Evolutionary conservation across 2,329 filamentous ascomycete genomes (phyloP).

Genomic region (Ascochyta lentis): DNA sequence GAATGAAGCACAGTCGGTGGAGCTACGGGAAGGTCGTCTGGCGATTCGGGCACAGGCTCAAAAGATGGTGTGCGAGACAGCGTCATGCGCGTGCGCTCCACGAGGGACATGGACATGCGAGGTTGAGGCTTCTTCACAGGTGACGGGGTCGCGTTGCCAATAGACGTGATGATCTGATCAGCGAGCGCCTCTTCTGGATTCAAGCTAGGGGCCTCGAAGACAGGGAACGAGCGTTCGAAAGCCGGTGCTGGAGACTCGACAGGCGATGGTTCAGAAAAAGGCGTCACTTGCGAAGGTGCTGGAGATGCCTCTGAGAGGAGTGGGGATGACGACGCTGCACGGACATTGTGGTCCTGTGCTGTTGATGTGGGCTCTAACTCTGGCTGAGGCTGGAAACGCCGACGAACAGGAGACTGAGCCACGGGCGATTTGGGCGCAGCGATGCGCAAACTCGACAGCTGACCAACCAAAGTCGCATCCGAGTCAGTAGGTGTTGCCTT

Average conservation of each 20-base stretch:
- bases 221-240: conserved; percentile 26
- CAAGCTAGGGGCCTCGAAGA: conserved; percentile 24
- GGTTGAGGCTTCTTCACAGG: conserved; percentile 48
- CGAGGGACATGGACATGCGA: conserved; percentile 52
- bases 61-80: conserved; percentile 48
- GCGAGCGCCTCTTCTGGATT: conserved; percentile 42
- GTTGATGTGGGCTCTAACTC: conserved; percentile 6
- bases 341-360: background rate
- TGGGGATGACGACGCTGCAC: conserved; percentile 23
- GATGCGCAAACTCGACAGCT: conserved; percentile 25
- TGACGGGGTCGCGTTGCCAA: conserved; percentile 50
- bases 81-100: conserved; percentile 56
- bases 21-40: conserved; percentile 6
- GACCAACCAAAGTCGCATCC: conserved; percentile 36
- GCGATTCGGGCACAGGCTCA: conserved; percentile 36
- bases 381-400: background rate
- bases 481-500: conserved; percentile 34
- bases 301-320: conserved; percentile 23
- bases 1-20: conserved; percentile 22
- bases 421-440: conserved; percentile 6
- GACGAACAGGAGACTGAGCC: conserved; percentile 2
- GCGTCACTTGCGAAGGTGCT: conserved; percentile 1
- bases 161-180: conserved; percentile 50
- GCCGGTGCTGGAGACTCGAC: conserved; percentile 13
- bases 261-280: conserved; percentile 5